Conservation (phyloP, 73 alveolate species). For the Blepharisma stoltei region DNA sequence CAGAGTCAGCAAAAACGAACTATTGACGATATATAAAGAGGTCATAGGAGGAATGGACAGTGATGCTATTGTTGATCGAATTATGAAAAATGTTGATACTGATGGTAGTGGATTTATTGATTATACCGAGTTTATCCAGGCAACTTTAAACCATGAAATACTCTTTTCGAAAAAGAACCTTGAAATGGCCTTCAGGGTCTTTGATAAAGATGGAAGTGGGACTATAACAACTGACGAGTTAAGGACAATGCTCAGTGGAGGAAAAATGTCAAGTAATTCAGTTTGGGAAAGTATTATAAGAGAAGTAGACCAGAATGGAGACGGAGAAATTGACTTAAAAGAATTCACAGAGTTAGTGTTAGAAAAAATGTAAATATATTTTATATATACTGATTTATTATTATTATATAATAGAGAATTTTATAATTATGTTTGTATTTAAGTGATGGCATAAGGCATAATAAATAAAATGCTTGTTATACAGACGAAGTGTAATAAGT, state of each 20-base stretch:
- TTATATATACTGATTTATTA: no score
- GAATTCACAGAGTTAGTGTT: slow-evolving; percentile 17
- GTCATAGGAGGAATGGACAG: slow-evolving; percentile 27
- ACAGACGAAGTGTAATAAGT: no score
- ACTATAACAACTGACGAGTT: slow-evolving; percentile 63
- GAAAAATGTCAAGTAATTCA: slow-evolving; percentile 44
- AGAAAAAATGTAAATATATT: neutral
- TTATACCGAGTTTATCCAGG: slow-evolving; percentile 73
- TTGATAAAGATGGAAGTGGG: slow-evolving; percentile 72
- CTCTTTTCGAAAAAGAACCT: slow-evolving; percentile 57
- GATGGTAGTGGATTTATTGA: slow-evolving; percentile 81
- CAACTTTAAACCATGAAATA: slow-evolving; percentile 55
- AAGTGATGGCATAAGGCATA: no score
- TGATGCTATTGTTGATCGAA: slow-evolving; percentile 38
- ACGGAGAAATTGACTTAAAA: slow-evolving; percentile 33
- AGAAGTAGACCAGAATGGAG: slow-evolving; percentile 72
- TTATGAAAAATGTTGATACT: slow-evolving; percentile 43
- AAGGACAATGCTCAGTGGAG: slow-evolving; percentile 54
- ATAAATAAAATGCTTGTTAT: no score
- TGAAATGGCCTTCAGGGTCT: slow-evolving; percentile 61
- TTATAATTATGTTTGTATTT: no score
- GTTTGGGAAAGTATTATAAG: slow-evolving; percentile 66
- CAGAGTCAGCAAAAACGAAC: slow-evolving; percentile 39
- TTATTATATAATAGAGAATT: no score
- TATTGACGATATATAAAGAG: slow-evolving; percentile 33